Percentiles rank a stretch among this genome's conserved stretches.
Evolutionary conservation across 2,329 filamentous ascomycete genomes (phyloP).

Genomic region (Aureobasidium sp.): DNA sequence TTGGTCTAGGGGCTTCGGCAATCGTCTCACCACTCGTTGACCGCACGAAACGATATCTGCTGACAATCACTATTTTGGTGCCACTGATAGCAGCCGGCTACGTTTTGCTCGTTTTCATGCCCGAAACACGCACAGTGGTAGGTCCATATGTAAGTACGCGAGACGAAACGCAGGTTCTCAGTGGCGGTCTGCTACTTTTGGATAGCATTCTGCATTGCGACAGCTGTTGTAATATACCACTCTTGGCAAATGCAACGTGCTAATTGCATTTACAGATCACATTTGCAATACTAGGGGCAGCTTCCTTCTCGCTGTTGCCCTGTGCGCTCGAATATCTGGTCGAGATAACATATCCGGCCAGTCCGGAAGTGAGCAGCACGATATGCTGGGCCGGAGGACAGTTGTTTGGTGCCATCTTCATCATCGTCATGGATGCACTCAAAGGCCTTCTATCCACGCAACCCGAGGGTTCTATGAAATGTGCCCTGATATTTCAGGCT

Average conservation of each 20-base stretch:
- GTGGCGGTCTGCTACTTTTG: no score
- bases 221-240: no score
- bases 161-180: no score
- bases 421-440: constrained; percentile 73
- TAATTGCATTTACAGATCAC: constrained; percentile 38
- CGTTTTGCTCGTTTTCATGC: constrained; percentile 75
- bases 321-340: constrained; percentile 80
- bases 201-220: no score
- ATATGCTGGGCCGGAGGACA: constrained; percentile 84
- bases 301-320: constrained; percentile 74
- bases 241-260: no score
- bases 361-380: constrained; percentile 76
- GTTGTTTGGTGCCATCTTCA: constrained; percentile 75
- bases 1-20: constrained; percentile 72
- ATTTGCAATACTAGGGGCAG: constrained; percentile 68
- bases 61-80: constrained; percentile 64
- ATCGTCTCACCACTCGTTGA: constrained; percentile 77
- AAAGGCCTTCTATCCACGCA: constrained; percentile 38
- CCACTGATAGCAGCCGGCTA: constrained; percentile 60
- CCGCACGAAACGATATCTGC: constrained; percentile 70
- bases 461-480: constrained; percentile 57
- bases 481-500: constrained; percentile 71
- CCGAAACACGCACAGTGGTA: constrained; percentile 51
- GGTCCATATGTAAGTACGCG: constrained; percentile 53
- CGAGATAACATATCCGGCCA: constrained; percentile 79